A percentile compares a stretch with the other conserved stretches of the same genome.
Conservation (phyloP, 495 filamentous ascomycete species). For the Talaromyces borbonicus region DNA sequence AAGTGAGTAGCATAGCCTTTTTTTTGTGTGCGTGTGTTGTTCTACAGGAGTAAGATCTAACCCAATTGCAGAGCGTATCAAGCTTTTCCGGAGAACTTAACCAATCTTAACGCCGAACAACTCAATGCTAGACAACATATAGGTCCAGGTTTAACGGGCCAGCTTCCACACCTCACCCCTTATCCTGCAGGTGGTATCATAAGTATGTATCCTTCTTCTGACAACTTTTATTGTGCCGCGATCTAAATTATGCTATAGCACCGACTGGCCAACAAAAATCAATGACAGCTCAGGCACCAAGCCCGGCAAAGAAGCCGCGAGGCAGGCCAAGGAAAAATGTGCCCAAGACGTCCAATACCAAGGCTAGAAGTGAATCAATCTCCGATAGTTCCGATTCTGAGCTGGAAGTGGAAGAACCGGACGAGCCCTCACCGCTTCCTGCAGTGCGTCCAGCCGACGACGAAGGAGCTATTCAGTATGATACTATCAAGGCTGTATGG, state of each 20-base stretch:
- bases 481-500: conserved; percentile 58
- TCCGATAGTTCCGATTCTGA: conserved; percentile 41
- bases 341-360: conserved; percentile 20
- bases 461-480: conserved; percentile 47
- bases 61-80: conserved; percentile 2
- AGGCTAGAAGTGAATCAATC: conserved; percentile 34
- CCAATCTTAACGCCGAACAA: conserved; percentile 3
- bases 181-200: neutral
- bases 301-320: neutral
- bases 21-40: neutral
- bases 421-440: conserved; percentile 47
- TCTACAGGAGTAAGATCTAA: neutral
- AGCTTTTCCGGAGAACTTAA: conserved; percentile 3
- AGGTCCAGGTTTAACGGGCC: neutral
- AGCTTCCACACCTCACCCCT: conserved; percentile 4
- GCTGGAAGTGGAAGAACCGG: conserved; percentile 32
- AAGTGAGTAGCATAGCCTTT: conserved; percentile 15
- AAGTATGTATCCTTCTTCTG: neutral
- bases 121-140: conserved; percentile 8
- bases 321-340: conserved; percentile 16
- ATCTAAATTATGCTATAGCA: neutral
- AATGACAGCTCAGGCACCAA: neutral
- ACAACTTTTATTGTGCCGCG: neutral
- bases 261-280: neutral
- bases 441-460: conserved; percentile 39